These are phyloP conservation scores for Albugo candida DNA, from an alignment of 352 stramenopile species.

Conservation along the genomic window DNA sequence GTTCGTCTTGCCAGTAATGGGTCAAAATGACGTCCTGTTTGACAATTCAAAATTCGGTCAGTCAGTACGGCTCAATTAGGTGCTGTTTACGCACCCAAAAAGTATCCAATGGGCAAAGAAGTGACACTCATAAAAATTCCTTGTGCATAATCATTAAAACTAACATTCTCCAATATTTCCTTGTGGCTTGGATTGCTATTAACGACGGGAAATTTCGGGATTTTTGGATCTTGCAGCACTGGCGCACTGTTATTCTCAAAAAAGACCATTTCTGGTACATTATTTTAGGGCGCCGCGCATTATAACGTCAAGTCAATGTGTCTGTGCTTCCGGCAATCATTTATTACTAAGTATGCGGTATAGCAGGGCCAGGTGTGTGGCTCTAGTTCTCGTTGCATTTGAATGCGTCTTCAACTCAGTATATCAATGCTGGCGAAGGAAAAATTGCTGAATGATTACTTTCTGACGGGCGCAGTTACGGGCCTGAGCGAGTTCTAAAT, in stretches of 20 bases:
- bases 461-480: too few relatives aligned
- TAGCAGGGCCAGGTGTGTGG: too few relatives aligned
- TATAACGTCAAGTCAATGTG: too few relatives aligned
- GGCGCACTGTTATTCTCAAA: slow-evolving; percentile 16
- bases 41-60: neutral
- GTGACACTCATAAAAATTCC: slow-evolving; percentile 17
- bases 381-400: too few relatives aligned
- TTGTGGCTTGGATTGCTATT: slow-evolving; percentile 31
- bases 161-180: slow-evolving; percentile 41
- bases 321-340: too few relatives aligned
- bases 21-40: slow-evolving; percentile 34
- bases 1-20: slow-evolving; percentile 29
- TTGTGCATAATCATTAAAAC: slow-evolving; percentile 22
- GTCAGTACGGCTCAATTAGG: neutral
- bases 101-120: slow-evolving; percentile 51
- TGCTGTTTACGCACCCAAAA: slow-evolving; percentile 24
- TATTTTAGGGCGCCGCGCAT: too few relatives aligned
- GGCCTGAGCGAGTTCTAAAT: too few relatives aligned
- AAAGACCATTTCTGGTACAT: too few relatives aligned
- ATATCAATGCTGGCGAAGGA: too few relatives aligned
- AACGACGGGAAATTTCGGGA: slow-evolving; percentile 49
- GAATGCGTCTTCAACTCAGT: too few relatives aligned
- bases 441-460: too few relatives aligned
- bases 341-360: too few relatives aligned
- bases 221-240: slow-evolving; percentile 30